Base-by-base conservation (phyloP, 192 early-diverging fungal genomes). In the Dissophora globulifera region DNA sequence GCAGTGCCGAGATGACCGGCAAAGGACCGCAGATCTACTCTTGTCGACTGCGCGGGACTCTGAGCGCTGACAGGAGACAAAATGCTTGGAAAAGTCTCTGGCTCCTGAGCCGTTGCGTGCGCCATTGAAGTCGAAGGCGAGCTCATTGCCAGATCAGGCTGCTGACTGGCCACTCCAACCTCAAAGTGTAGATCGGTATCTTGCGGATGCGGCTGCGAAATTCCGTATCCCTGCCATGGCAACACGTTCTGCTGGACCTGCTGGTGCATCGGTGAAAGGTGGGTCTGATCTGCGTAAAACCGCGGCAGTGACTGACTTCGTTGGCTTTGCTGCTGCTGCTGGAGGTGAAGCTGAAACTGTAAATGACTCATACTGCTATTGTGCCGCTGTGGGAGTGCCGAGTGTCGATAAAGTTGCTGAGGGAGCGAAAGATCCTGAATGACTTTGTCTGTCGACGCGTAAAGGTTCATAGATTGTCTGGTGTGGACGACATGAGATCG, bases 381-480 rank as follows among this genome's bases (percentile, higher is more conserved):
- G 23, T 74, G 54, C 1, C 70, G 45, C 17, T 64, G 70, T 12
- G 70, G 70, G 11, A 74, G 32, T 19, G 62, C 55, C 9, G 70
- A 61, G 48, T 74, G 23, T 6, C 70, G 61, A 30, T 74, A 74
- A 7, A 74, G 53, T 25, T 74, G 62, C 40, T 74, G 70, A 20
- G 70, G 70, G 4, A 74, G 56, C 0, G 70, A 74, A 6, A 74
- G 42, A 46, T 74, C 70, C 33, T 74, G 70, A 17, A 74, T 74
- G n/a, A 74, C 55, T 23, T 74, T 74, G 50, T 65, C 70, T 9
- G 70, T 74, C 16, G 70, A 74, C 3, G 70, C 70, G 12, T 74
- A 74, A 1, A 74, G 32, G n/a, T 74, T 74, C 26, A 74, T 19
- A 13, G 70, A 74, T 11, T 74, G 70, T 20, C 70, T 53, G 1